Evolutionary conservation across 768 basidiomycete species (phyloP), one percentile per base, ranked within the genome.

Genomic region (Artomyces pyxidatus): DNA sequence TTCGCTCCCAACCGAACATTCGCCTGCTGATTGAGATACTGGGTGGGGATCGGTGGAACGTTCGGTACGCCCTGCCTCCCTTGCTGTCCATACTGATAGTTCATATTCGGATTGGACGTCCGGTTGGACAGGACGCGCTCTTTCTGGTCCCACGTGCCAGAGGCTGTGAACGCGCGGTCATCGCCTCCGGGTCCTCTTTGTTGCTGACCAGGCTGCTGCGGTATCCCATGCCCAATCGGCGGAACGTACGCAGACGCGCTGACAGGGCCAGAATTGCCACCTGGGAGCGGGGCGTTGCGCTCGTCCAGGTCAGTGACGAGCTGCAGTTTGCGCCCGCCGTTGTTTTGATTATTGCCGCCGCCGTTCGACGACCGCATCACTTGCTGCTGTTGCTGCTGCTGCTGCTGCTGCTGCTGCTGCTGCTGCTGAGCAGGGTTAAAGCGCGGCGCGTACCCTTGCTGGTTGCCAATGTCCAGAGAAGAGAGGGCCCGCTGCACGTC

Each of bases 401-500:
- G 55, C 32, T 35, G 32, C 17, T 35, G 32, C 4, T 12, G 32
- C 32, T 35, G 32, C 14, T 12, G 9, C 30, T 8, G 32, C 32
- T 17, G 14, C 37, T 54, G 53, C 22, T 44, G 41, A 11, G 49
- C 35, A 27, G 75, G 71, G 57, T 76, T 84, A 69, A 88, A 88
- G 37, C 85, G 76, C 30, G 86, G 86, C 4, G 85, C 83, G 58
- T 82, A 80, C 9, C 63, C 66, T 46, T 76, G 74, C 53, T 82
- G 83, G 42, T 62, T 63, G 53, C 65, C 61, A 26, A 90, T 67
- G 57, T 89, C 87, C 47, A 91, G 70, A 28, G 76, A 67, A 14
- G 83, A 81, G 22, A 90, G 68, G 16, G 85, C 88, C 37, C 81
- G 78, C 56, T 84, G 77, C 14, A 90, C 81, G 47, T 91, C 88